phyloP scores from a whole-genome alignment of 768 basidiomycete species.

The Scleroderma citrinum region DNA sequence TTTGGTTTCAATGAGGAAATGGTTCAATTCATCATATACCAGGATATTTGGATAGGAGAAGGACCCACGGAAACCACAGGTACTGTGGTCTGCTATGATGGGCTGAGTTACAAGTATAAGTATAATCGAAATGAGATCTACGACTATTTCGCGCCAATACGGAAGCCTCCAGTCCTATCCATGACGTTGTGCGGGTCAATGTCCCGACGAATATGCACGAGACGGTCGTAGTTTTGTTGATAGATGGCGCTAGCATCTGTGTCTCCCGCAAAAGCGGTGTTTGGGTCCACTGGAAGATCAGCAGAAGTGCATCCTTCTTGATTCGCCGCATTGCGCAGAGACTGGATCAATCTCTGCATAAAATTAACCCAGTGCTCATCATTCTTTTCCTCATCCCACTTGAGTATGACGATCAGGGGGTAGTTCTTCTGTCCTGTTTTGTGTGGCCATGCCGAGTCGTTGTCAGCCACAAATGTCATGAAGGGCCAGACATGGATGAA shows the following conservation, averaged over 20 bases:
- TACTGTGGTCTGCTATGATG: no score
- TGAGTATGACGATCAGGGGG: constrained; percentile 9
- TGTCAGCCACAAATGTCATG: constrained; percentile 9
- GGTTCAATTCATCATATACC: no score
- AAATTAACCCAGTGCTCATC: constrained; percentile 7
- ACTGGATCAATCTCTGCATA: constrained; percentile 1
- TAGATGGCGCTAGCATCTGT: constrained; percentile 7
- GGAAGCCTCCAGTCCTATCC: neutral
- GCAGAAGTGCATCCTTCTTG: neutral
- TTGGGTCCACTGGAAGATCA: constrained; percentile 6
- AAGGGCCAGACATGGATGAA: constrained; percentile 12
- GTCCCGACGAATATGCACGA: constrained; percentile 1
- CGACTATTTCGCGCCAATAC: no score
- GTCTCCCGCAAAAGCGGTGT: constrained; percentile 6
- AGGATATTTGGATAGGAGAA: no score
- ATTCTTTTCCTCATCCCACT: constrained; percentile 10
- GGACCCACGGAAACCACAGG: no score
- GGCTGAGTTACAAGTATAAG: no score
- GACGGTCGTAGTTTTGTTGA: neutral
- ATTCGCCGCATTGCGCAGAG: neutral
- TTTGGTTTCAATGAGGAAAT: no score
- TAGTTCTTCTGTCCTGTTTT: constrained; percentile 2
- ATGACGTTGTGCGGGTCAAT: constrained; percentile 12
- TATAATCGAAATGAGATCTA: no score
- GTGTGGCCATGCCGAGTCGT: constrained; percentile 12